A percentile compares a stretch with the other conserved stretches of the same genome.
Conservation (phyloP, 2,329 filamentous ascomycete species). For the Ceratocystis cubensis region DNA sequence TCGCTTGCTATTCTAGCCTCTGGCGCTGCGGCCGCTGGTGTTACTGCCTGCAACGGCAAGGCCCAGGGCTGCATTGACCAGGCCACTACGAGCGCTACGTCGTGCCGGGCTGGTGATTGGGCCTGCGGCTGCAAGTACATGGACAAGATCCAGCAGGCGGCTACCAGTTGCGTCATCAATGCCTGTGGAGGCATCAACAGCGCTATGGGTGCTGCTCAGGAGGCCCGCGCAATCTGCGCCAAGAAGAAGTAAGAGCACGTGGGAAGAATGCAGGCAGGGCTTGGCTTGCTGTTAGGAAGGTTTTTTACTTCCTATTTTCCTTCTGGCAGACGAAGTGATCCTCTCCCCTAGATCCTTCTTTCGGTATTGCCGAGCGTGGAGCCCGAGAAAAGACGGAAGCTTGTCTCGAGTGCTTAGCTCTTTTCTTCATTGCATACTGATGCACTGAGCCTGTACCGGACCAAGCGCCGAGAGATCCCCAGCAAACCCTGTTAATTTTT, state of each 20-base stretch:
- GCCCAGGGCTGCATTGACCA: conserved; percentile 16
- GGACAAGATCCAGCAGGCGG: conserved; percentile 6
- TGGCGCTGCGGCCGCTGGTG: background rate
- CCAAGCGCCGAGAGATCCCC: background rate
- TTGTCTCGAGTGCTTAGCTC: background rate
- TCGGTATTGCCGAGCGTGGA: background rate
- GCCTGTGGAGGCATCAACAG: background rate
- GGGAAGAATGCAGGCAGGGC: background rate
- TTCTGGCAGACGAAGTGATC: background rate
- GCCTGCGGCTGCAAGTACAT: conserved; percentile 14
- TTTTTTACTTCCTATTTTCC: background rate
- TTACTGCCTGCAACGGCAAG: conserved; percentile 7
- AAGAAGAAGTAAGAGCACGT: background rate
- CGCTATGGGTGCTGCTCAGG: background rate
- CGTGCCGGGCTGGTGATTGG: conserved; percentile 11
- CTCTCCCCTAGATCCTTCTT: background rate
- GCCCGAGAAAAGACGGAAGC: background rate
- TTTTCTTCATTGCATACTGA: background rate
- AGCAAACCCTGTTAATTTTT: background rate
- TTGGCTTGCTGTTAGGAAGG: background rate
- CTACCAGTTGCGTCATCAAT: conserved; percentile 1
- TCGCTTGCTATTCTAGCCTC: background rate
- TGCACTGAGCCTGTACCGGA: background rate
- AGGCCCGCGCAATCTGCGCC: conserved; percentile 9
- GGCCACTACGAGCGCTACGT: background rate